Conservation (phyloP, 2,329 filamentous ascomycete genomes). For the Thermothelomyces thermophilus region DNA sequence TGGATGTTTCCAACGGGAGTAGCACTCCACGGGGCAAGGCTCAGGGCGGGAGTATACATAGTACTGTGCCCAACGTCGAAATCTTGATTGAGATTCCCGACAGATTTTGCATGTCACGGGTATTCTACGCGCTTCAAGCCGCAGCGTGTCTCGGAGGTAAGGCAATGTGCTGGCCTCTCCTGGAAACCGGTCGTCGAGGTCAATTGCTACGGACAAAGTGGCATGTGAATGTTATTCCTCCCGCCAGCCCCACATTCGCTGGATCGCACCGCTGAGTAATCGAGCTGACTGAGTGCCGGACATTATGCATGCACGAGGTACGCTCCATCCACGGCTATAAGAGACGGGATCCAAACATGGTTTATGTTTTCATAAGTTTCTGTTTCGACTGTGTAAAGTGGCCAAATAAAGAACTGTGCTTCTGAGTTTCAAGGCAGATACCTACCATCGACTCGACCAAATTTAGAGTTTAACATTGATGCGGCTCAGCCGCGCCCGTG, state of each 20-base stretch:
- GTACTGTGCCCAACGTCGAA: background rate
- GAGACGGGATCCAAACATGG: no score
- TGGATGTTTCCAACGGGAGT: slow-evolving; percentile 1
- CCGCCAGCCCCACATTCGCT: background rate
- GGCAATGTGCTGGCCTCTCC: no score
- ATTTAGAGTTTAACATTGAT: no score
- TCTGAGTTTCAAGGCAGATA: background rate
- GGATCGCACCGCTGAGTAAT: background rate
- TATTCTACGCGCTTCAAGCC: no score
- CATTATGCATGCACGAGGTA: no score
- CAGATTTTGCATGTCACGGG: background rate
- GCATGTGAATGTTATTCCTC: background rate
- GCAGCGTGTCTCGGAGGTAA: no score
- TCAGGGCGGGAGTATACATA: background rate
- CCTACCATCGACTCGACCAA: background rate
- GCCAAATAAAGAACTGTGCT: background rate
- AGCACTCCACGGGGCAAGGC: background rate
- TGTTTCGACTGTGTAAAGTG: no score
- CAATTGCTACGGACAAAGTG: background rate
- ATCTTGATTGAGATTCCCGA: background rate
- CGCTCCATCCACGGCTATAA: no score
- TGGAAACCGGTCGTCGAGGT: no score
- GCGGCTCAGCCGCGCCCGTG: no score
- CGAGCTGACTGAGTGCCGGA: no score
- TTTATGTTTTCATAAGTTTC: background rate